A percentile compares a stretch with the other conserved stretches of the same genome.
Conservation (phyloP, 2,329 filamentous ascomycete genomes). For the Scortechinia acanthostroma region DNA sequence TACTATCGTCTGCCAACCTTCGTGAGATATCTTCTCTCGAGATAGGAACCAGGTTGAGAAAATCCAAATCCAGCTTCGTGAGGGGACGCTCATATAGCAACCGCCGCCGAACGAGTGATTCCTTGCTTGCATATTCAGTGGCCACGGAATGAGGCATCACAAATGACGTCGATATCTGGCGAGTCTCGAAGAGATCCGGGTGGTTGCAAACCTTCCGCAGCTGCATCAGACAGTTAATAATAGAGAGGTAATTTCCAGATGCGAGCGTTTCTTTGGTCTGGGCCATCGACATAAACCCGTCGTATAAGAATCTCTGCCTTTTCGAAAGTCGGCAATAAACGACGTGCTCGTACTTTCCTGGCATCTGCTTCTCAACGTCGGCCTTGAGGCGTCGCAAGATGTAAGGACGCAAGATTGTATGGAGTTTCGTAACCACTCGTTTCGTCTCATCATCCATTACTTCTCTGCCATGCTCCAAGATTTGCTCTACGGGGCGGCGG, state of each 20-base stretch:
- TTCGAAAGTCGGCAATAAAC: slow-evolving; percentile 93
- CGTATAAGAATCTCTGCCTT: slow-evolving; percentile 88
- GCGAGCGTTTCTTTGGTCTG: slow-evolving; percentile 84
- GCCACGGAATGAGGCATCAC: slow-evolving; percentile 77
- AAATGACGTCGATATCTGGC: slow-evolving; percentile 94
- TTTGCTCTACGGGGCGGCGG: slow-evolving; percentile 88
- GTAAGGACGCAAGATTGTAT: slow-evolving; percentile 88
- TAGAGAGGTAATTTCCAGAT: slow-evolving; percentile 91
- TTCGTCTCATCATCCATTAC: slow-evolving; percentile 91
- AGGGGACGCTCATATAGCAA: slow-evolving; percentile 57
- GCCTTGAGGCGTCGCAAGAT: slow-evolving; percentile 84
- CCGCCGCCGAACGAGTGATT: slow-evolving; percentile 60
- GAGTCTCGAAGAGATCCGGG: slow-evolving; percentile 90
- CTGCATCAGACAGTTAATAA: slow-evolving; percentile 98
- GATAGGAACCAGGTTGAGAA: slow-evolving; percentile 73
- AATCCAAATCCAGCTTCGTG: slow-evolving; percentile 62
- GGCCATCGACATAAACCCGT: slow-evolving; percentile 85
- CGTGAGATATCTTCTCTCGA: slow-evolving; percentile 60
- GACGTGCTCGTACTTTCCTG: slow-evolving; percentile 93
- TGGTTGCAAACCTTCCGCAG: slow-evolving; percentile 97
- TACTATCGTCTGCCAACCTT: slow-evolving; percentile 41
- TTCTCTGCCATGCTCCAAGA: slow-evolving; percentile 86
- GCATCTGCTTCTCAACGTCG: slow-evolving; percentile 98
- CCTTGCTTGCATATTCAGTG: slow-evolving; percentile 67
- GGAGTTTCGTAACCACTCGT: slow-evolving; percentile 84